Percentiles rank a stretch among this genome's conserved stretches.
phyloP scores from a whole-genome alignment of 2,329 filamentous ascomycete species.

The Coniochaeta sp. region DNA sequence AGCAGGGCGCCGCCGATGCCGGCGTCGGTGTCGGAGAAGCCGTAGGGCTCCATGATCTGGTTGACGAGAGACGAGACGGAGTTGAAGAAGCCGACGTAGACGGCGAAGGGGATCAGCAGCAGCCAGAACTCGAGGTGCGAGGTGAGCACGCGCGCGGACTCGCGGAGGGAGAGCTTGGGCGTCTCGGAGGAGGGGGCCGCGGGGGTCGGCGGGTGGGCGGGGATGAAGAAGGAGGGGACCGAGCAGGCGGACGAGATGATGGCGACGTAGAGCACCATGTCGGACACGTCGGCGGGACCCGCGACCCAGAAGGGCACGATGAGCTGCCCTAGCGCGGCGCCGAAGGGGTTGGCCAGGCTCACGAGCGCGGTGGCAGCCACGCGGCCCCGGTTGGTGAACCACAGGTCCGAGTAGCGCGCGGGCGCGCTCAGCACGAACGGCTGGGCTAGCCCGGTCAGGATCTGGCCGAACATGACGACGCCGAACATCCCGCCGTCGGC shows the following conservation, averaged over 20 bases:
- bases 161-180: conserved; percentile 44
- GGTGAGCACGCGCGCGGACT: conserved; percentile 45
- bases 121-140: conserved; percentile 69
- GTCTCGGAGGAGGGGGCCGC: conserved; percentile 60
- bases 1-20: conserved; percentile 86
- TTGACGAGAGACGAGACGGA: conserved; percentile 80
- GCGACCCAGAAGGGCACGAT: conserved; percentile 73
- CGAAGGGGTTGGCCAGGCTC: conserved; percentile 82
- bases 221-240: conserved; percentile 76
- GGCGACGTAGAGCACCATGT: conserved; percentile 77
- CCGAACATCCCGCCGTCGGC: conserved; percentile 55
- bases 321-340: conserved; percentile 81
- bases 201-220: conserved; percentile 68
- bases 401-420: conserved; percentile 85
- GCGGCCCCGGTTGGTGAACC: conserved; percentile 81
- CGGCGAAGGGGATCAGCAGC: conserved; percentile 68
- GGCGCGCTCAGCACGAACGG: conserved; percentile 88
- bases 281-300: conserved; percentile 57
- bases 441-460: conserved; percentile 82
- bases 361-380: conserved; percentile 82
- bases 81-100: conserved; percentile 94
- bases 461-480: conserved; percentile 82
- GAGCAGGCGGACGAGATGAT: conserved; percentile 65
- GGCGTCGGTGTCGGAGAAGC: conserved; percentile 73
- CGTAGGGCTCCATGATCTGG: conserved; percentile 83